phyloP scores from a whole-genome alignment of 2,329 filamentous ascomycete species.

The Trichoderma semiorbis region DNA sequence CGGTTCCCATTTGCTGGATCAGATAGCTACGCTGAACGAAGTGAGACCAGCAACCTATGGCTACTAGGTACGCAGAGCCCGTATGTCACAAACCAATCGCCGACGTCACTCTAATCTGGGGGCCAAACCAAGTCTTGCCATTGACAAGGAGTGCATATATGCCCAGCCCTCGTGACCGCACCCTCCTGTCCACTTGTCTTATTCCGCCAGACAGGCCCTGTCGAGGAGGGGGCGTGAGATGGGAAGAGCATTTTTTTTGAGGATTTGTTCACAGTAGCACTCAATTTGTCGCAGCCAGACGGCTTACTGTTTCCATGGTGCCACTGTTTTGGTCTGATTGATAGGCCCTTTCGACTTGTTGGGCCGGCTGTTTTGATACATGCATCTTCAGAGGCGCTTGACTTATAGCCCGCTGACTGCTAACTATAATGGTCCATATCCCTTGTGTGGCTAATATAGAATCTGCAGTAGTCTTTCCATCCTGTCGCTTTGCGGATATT shows the following conservation, averaged over 20 bases:
- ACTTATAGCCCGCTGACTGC: not conserved
- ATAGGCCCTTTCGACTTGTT: not conserved
- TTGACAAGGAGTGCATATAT: slow-evolving; percentile 11
- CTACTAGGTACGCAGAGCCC: not conserved
- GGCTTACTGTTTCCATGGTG: not conserved
- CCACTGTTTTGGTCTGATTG: slow-evolving; percentile 3
- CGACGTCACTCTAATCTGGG: not conserved
- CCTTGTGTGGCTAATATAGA: not conserved
- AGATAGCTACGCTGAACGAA: not conserved
- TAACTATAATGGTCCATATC: not conserved
- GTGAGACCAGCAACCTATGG: not conserved
- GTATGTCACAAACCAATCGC: not conserved
- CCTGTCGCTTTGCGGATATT: not conserved
- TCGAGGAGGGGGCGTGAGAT: not conserved
- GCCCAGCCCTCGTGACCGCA: slow-evolving; percentile 2
- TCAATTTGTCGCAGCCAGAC: not conserved
- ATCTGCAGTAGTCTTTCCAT: not conserved
- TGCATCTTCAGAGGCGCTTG: not conserved
- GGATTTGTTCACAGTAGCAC: not conserved
- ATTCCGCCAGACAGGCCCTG: not conserved
- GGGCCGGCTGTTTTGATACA: not conserved
- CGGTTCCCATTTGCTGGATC: not conserved
- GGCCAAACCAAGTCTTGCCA: not conserved
- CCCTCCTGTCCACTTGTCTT: not conserved
- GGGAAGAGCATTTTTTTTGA: not conserved